A percentile compares a stretch with the other conserved stretches of the same genome.
Evolutionary conservation across 2,329 filamentous ascomycete species (phyloP).

Genomic region (Blumeriella jaapii): DNA sequence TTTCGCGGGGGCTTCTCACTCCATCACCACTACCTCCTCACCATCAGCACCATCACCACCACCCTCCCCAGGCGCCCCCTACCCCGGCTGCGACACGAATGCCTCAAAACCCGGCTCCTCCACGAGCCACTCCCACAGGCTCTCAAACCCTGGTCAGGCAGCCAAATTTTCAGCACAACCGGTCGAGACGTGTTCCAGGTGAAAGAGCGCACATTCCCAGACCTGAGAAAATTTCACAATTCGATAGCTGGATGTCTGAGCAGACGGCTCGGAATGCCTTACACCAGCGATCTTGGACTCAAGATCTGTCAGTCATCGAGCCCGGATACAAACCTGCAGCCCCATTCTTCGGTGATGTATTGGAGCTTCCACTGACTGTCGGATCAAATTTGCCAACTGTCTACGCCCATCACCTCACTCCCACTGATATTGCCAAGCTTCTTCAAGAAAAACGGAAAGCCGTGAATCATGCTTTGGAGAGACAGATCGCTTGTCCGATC

Average conservation of each 20-base stretch:
- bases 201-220: neutral
- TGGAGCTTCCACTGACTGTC: constrained; percentile 12
- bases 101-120: too few relatives aligned
- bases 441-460: constrained; percentile 16
- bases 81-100: too few relatives aligned
- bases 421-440: constrained; percentile 17
- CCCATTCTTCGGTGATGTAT: constrained; percentile 14
- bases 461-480: constrained; percentile 17
- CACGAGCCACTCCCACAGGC: too few relatives aligned
- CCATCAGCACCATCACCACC: too few relatives aligned
- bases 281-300: constrained; percentile 15
- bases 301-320: constrained; percentile 19
- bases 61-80: too few relatives aligned
- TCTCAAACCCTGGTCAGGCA: constrained; percentile 1
- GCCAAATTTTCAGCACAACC: neutral
- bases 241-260: constrained; percentile 13
- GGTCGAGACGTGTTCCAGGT: neutral
- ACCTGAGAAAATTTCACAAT: constrained; percentile 4
- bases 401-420: constrained; percentile 16
- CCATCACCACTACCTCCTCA: too few relatives aligned
- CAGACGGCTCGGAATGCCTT: constrained; percentile 13
- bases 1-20: too few relatives aligned
- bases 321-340: constrained; percentile 17
- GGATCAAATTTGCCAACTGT: constrained; percentile 15
- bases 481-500: constrained; percentile 14